A percentile compares a stretch with the other conserved stretches of the same genome.
Conservation (phyloP, 108 stramenopile species). For the Stephanodiscus triporus region DNA sequence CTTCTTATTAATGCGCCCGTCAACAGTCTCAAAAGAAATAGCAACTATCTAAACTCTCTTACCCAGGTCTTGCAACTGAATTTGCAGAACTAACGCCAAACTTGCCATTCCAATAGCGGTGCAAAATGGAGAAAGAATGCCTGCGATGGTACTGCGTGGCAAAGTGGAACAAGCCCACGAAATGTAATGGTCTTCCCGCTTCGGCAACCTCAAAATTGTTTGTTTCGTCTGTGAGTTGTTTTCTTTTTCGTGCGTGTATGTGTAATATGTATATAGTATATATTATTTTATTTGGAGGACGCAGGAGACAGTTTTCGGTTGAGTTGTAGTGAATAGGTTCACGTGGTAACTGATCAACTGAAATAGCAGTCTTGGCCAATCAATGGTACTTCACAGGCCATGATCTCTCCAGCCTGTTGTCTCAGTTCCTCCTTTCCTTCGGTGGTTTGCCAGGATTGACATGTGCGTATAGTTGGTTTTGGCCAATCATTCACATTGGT, state of each 20-base stretch:
- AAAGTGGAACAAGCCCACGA: conserved; percentile 84
- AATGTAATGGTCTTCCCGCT: conserved; percentile 92
- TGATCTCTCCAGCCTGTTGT: conserved; percentile 92
- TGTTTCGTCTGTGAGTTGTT: conserved; percentile 67
- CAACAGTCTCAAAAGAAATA: not conserved
- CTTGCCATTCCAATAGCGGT: conserved; percentile 86
- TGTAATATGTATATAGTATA: no score
- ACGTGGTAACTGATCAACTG: no score
- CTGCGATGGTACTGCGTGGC: conserved; percentile 77
- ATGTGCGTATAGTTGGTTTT: not conserved
- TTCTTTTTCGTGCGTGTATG: not conserved
- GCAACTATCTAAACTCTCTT: not conserved
- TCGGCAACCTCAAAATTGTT: conserved; percentile 94
- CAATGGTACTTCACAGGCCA: conserved; percentile 76
- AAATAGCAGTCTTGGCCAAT: not conserved
- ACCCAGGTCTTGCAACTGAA: conserved; percentile 81
- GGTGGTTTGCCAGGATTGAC: conserved; percentile 51
- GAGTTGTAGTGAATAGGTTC: no score
- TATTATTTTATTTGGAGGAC: no score
- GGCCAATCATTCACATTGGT: not conserved
- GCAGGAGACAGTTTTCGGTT: no score
- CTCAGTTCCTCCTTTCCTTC: conserved; percentile 63
- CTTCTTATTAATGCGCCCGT: not conserved
- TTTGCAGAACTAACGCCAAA: conserved; percentile 89
- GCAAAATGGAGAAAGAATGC: conserved; percentile 93